Evolutionary conservation across 2,329 filamentous ascomycete species (phyloP), one percentile per base, ranked within the genome.

Genomic region (Phyllosticta paracitricarpa): DNA sequence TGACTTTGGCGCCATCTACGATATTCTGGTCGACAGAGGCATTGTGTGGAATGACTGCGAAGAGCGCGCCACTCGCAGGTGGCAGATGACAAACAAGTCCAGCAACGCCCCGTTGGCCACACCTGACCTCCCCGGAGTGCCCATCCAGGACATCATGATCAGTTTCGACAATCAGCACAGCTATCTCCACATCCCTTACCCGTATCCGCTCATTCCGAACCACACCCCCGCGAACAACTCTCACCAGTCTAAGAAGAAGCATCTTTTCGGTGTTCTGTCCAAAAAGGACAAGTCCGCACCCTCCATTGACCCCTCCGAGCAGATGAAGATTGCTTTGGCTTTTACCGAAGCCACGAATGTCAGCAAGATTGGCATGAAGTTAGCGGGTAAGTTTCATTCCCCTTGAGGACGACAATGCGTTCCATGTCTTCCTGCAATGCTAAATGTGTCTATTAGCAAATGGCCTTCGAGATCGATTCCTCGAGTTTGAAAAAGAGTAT

Each of bases 1-100:
- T 33, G 87, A 89, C 65, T 89, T 89, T 66, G 83, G 84, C 2
- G 82, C 84, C 0, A 74, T 89, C 1, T 89, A 89, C 66, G 86
- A 89, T 67, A 88, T 87, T 64, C 75, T 89, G 1, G 86, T 89
- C 17, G 82, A 89, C 69, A 80, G 84, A 4, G 83, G 88, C 55
- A 80, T 88, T 4, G 70, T 81, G 0, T 89, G 86, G 84, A 84
- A 87, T 61, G 80, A 80, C 22, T 81, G 80, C 0, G 84, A 87
- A 67, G 82, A 82, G 56, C 77, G 83, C 0, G 80, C 81, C 3
- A 81, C 81, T 19, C 81, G 84, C 51, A 87, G 87, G 68, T 87
- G 84, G 83, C 81, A 84, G 71, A 84, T 88, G 76, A 77, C 79
- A 17, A 69, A 70, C 61, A 62, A 62, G 60, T 26, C 25, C 30